Evolutionary conservation across 2,329 filamentous ascomycete genomes (phyloP), one percentile per base, ranked within the genome.

Genomic region (Chaetoscypha palmicola): DNA sequence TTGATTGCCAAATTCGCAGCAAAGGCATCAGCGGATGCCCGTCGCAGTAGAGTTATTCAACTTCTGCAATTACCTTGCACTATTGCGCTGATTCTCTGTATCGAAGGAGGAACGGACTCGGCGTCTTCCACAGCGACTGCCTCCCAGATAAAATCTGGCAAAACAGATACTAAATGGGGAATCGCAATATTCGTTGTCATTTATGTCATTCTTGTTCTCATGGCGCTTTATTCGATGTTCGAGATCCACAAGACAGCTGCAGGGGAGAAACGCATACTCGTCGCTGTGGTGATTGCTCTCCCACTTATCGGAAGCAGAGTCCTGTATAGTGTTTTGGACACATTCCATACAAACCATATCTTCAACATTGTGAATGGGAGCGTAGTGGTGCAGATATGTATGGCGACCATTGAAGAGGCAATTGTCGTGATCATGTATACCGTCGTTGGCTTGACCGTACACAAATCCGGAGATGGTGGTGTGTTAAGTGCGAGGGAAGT

Each of bases 261-360:
- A 2, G 60, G 60, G 26, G 60, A 65, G 44, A 53, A 51, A 30
- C 48, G 55, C 2, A 47, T 64, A 4, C 52, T 63, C 20, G 44
- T 56, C 11, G 61, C 57, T 3, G 53, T 62, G 4, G 43, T 55
- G 2, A 31, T 55, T 14, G 59, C 58, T 2, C 41, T 62, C 2
- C 59, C 62, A 0, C 51, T 65, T 14, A 39, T 65, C 2, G 54
- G 56, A 21, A 50, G 63, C 12, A 55, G 61, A 12, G 39, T 64
- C 1, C 36, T 62, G n/a, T 64, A 58, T 47, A 57, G 56, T 33
- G 33, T 62, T 5, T 36, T 65, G 2, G 50, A 55, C 3, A 43
- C 53, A 14, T 65, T 64, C 38, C 30, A 45, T 8, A 20, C 41
- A 24, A 31, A 20, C 11, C 21, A 35, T 22, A 41, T 36, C 11